Percentiles rank a stretch among this genome's conserved stretches.
These are phyloP conservation scores for Mycena polygramma DNA, from an alignment of 768 basidiomycete genomes.

Conservation along the genomic window DNA sequence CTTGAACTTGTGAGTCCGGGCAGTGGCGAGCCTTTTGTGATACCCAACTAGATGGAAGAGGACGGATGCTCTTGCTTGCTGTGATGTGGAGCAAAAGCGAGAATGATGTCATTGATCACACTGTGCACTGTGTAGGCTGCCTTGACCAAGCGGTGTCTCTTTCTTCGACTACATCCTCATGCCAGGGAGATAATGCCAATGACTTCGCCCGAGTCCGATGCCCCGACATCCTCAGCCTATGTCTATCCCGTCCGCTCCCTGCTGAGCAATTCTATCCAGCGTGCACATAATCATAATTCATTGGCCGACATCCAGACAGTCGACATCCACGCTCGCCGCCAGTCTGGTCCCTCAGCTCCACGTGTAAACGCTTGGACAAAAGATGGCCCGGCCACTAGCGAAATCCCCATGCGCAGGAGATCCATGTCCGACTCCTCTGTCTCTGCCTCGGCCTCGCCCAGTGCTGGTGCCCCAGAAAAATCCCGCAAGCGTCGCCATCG, in stretches of 20 bases:
- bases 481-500: slow-evolving; percentile 10
- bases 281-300: slow-evolving; percentile 34
- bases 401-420: slow-evolving; percentile 20
- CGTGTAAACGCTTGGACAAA: not conserved
- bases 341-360: not conserved
- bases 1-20: too few relatives aligned
- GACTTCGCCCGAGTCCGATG: slow-evolving; percentile 7
- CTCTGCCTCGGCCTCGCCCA: not conserved
- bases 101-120: too few relatives aligned
- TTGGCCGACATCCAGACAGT: not conserved
- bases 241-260: slow-evolving; percentile 59
- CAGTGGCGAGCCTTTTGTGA: too few relatives aligned
- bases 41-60: too few relatives aligned
- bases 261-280: slow-evolving; percentile 52
- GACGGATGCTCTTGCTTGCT: too few relatives aligned
- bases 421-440: slow-evolving; percentile 30
- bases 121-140: too few relatives aligned
- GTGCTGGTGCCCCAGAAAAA: slow-evolving; percentile 21
- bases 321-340: slow-evolving; percentile 23
- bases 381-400: not conserved
- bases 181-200: not conserved
- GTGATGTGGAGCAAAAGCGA: too few relatives aligned
- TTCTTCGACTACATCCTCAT: slow-evolving; percentile 1
- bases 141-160: too few relatives aligned
- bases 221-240: slow-evolving; percentile 42